phyloP scores from a whole-genome alignment of 169 alveolate genomes.

The Theileria annulata region DNA sequence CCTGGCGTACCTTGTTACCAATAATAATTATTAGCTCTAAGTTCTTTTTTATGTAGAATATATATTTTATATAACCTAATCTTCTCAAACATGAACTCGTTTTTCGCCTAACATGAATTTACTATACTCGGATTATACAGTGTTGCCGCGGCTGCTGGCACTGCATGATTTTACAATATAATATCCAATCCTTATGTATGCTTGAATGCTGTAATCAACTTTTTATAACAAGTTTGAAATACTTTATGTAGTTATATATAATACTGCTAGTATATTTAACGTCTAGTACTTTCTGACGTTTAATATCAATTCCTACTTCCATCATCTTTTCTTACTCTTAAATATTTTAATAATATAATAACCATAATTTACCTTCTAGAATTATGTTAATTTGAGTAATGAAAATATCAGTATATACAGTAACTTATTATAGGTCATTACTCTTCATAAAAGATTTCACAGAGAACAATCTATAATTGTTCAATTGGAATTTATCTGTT shows the following conservation, averaged over 20 bases:
- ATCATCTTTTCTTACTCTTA: background rate
- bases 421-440: conserved; percentile 17
- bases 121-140: conserved; percentile 47
- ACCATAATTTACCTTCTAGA: conserved; percentile 5
- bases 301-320: background rate
- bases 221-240: conserved; percentile 5
- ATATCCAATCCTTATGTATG: conserved; percentile 22
- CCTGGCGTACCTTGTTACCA: conserved; percentile 71
- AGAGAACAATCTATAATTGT: conserved; percentile 16
- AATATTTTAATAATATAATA: conserved; percentile 10
- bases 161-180: conserved; percentile 24
- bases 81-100: conserved; percentile 29
- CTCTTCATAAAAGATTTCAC: conserved; percentile 19
- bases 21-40: conserved; percentile 9
- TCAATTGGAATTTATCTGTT: conserved; percentile 5
- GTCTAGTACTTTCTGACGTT: background rate
- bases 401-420: conserved; percentile 12
- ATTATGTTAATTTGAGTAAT: conserved; percentile 18
- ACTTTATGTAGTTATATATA: conserved; percentile 7
- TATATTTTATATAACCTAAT: background rate
- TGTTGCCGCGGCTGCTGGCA: conserved; percentile 59
- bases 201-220: conserved; percentile 17
- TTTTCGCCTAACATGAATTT: conserved; percentile 20
- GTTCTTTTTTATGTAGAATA: conserved; percentile 2
- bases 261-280: background rate